A percentile compares a stretch with the other conserved stretches of the same genome.
phyloP scores from a whole-genome alignment of 805 yeast genomes.

The Sugiyamaella marilandica region DNA sequence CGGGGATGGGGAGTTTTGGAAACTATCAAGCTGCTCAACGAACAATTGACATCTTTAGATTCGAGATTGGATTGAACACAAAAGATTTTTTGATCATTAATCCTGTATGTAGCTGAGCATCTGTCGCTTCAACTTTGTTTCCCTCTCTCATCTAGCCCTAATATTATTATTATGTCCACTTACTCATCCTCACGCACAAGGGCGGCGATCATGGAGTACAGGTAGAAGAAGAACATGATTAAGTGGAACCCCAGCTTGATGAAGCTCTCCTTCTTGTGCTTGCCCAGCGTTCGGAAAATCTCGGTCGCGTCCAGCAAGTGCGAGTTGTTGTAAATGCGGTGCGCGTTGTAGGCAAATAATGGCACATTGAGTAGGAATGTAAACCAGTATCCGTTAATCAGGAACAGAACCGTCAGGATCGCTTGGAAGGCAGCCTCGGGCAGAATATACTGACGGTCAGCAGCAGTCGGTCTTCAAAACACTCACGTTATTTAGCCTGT shows the following conservation, averaged over 20 bases:
- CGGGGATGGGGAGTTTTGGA: neutral
- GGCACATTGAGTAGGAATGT: slow-evolving; percentile 80
- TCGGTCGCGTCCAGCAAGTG: slow-evolving; percentile 95
- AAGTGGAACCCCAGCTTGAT: slow-evolving; percentile 87
- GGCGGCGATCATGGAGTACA: slow-evolving; percentile 94
- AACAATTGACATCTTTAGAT: neutral
- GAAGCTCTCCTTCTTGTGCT: slow-evolving; percentile 89
- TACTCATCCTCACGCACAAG: slow-evolving; percentile 61
- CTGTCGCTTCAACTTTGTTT: too few species aligned
- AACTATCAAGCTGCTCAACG: neutral
- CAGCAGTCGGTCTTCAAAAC: neutral
- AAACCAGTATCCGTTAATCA: slow-evolving; percentile 90
- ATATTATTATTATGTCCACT: neutral
- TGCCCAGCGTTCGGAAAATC: slow-evolving; percentile 88
- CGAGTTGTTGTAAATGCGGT: slow-evolving; percentile 72
- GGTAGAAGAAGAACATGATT: slow-evolving; percentile 88
- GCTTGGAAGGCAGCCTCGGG: slow-evolving; percentile 85
- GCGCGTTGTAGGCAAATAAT: slow-evolving; percentile 73
- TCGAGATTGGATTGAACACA: neutral
- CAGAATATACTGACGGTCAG: slow-evolving; percentile 52
- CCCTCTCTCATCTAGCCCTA: neutral
- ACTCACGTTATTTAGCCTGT: slow-evolving; percentile 63
- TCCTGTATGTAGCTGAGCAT: neutral
- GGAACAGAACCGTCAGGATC: slow-evolving; percentile 59
- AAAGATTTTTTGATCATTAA: neutral